phyloP scores from a whole-genome alignment of 2,329 filamentous ascomycete species.

The Orbilia blumenaviensis region DNA sequence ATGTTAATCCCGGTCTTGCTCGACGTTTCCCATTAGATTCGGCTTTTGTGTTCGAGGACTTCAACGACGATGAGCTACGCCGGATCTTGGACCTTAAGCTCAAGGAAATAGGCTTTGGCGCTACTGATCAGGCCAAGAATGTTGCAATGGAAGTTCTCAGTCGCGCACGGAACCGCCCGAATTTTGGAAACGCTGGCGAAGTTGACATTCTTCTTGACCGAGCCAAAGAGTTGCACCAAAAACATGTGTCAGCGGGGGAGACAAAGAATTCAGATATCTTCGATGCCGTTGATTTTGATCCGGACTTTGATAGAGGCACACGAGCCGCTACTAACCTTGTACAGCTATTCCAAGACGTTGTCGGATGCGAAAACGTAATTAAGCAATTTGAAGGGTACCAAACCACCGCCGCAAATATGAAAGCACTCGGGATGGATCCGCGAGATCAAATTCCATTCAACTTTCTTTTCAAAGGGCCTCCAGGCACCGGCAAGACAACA shows the following conservation, averaged over 20 bases:
- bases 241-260: constrained; percentile 56
- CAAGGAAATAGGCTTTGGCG: constrained; percentile 66
- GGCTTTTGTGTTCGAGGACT: constrained; percentile 76
- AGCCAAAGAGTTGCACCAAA: constrained; percentile 66
- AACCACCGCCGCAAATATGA: constrained; percentile 66
- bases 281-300: constrained; percentile 66
- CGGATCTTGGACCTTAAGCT: constrained; percentile 73
- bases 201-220: constrained; percentile 73
- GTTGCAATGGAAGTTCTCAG: constrained; percentile 71
- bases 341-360: constrained; percentile 68
- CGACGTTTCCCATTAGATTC: constrained; percentile 73
- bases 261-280: constrained; percentile 56
- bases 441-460: constrained; percentile 71
- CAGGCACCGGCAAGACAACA: constrained; percentile 56
- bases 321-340: constrained; percentile 68
- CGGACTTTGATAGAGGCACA: constrained; percentile 64
- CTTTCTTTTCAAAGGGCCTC: constrained; percentile 75
- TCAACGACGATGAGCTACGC: constrained; percentile 68
- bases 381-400: constrained; percentile 68
- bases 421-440: constrained; percentile 66
- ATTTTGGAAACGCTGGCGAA: constrained; percentile 79
- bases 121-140: constrained; percentile 65
- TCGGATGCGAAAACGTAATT: constrained; percentile 69
- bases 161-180: constrained; percentile 70
- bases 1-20: constrained; percentile 74